Evolutionary conservation across 2,329 filamentous ascomycete genomes (phyloP).

Genomic region (Helotiales sp.): DNA sequence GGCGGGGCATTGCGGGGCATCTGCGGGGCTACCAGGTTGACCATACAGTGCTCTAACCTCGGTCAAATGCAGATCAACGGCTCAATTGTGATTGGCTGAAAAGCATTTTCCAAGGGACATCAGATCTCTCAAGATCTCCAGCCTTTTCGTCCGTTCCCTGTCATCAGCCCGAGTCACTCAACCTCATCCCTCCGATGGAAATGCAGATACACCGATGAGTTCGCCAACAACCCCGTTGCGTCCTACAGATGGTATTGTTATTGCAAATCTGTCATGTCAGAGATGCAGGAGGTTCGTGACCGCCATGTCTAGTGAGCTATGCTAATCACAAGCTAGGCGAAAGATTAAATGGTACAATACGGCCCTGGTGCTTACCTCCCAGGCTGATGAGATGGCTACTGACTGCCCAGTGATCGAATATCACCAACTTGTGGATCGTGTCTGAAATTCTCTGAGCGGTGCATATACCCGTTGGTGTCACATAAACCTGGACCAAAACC

Average conservation of each 20-base stretch:
- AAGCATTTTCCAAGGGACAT: neutral
- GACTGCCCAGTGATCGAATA: slow-evolving; percentile 2
- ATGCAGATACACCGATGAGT: neutral
- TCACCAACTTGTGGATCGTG: slow-evolving; percentile 4
- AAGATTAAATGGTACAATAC: neutral
- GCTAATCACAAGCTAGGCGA: neutral
- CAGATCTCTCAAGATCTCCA: neutral
- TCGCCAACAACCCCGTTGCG: neutral
- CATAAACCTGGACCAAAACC: slow-evolving; percentile 11
- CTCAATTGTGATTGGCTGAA: neutral
- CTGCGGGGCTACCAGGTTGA: neutral
- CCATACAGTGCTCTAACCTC: neutral
- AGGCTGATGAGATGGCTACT: neutral
- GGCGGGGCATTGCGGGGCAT: neutral
- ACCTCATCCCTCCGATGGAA: neutral
- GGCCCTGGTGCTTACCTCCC: neutral
- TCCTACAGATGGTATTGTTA: neutral
- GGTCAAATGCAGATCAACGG: neutral
- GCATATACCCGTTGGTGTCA: slow-evolving; percentile 4
- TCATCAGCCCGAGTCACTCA: neutral
- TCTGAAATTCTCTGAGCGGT: slow-evolving; percentile 1
- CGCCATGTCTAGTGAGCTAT: neutral
- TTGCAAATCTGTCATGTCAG: neutral
- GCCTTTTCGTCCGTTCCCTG: neutral
- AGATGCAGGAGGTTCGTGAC: slow-evolving; percentile 1